Base-by-base conservation (phyloP, 352 stramenopile species). In the Pythium guiyangense region DNA sequence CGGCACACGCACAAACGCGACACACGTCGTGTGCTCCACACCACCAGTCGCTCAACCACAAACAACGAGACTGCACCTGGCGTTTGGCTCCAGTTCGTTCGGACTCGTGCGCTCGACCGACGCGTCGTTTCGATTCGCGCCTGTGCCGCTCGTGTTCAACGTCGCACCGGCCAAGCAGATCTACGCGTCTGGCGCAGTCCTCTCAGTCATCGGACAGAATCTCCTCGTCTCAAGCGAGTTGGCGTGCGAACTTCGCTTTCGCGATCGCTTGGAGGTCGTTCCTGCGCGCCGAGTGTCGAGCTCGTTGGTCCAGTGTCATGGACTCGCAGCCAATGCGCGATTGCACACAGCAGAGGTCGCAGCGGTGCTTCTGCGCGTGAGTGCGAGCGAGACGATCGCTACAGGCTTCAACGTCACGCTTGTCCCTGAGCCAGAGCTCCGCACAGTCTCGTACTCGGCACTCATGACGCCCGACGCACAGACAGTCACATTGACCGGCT, bases 391-490 rank as follows among this genome's bases (percentile, higher is more conserved):
- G 8, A 31, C 53, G 8, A 49, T 73, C 10, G 48, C 52, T 6
- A 69, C 70, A 9, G 69, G 70, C 2, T 71, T 77, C 31, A 80
- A 83, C 26, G n/a, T 80, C 31, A 77, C 68, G 0, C 48, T 79
- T 6, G 40, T 74, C 31, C 56, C 20, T 47, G 40, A 52, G 51
- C 66, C 73, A 8, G 56, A 80, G 50, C 45, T 83, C 22, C 59
- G 51, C 26, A 27, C 18, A 29, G 52, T 67, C 37, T 11, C 14
- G 20, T 25, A 17, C n/a, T 39, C 25, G n/a, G 37, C 29, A 12
- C 25, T 4, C 18, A 48, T 0, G 8, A 25, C 20, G 9, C 31
- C 44, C 6, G 22, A 40, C 4, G 44, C 59, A 5, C 46, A 20
- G 25, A 57, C 45, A 1, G 46, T 82, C 14, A 57, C 52, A 0